Conservation (phyloP, 2,329 filamentous ascomycete genomes). For the Herpotrichia juniperi region DNA sequence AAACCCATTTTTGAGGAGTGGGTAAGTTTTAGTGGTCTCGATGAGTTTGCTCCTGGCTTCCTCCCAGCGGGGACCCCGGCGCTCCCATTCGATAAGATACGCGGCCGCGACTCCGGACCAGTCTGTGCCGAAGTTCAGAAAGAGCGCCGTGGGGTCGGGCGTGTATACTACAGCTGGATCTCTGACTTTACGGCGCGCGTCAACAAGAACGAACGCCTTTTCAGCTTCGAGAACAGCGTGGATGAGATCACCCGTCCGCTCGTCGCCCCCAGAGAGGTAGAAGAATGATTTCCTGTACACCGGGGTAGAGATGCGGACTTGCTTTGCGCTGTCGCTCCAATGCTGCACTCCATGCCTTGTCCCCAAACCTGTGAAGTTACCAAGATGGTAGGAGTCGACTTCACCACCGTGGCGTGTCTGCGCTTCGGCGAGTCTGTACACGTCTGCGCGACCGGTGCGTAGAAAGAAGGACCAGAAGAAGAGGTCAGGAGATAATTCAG, state of each 20-base stretch:
- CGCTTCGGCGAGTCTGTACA: conserved; percentile 65
- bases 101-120: conserved; percentile 63
- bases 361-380: conserved; percentile 64
- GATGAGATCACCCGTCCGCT: conserved; percentile 62
- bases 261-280: conserved; percentile 62
- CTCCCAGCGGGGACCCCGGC: conserved; percentile 60
- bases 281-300: conserved; percentile 65
- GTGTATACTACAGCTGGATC: conserved; percentile 57
- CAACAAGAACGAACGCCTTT: conserved; percentile 59
- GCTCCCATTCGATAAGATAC: conserved; percentile 67
- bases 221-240: conserved; percentile 60
- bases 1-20: conserved; percentile 63
- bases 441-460: conserved; percentile 62
- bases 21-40: conserved; percentile 58
- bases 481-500: conserved; percentile 66
- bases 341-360: conserved; percentile 69
- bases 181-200: conserved; percentile 65
- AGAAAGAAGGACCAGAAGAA: conserved; percentile 70
- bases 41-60: conserved; percentile 59
- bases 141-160: conserved; percentile 49
- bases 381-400: conserved; percentile 67
- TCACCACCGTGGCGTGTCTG: conserved; percentile 65
- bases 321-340: conserved; percentile 66
- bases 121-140: conserved; percentile 64
- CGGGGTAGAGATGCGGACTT: conserved; percentile 65